Conservation (phyloP, 441 rosid genomes). For the Rhodomyrtus psidioides region DNA sequence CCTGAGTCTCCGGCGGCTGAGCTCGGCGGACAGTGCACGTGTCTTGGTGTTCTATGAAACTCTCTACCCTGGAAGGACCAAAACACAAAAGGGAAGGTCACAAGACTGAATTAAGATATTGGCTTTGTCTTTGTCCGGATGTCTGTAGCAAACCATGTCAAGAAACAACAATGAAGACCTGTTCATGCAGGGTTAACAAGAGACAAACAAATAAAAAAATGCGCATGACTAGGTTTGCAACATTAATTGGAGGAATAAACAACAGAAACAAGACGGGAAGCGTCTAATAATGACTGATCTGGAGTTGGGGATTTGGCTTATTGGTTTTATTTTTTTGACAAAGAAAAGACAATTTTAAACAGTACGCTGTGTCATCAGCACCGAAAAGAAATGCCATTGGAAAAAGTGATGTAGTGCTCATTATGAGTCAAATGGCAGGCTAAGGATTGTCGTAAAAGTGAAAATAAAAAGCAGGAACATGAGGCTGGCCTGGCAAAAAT, state of each 20-base stretch:
- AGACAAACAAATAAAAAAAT: not conserved
- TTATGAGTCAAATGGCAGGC: slow-evolving; percentile 1
- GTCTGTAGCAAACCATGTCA: not conserved
- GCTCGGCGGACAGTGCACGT: slow-evolving; percentile 2
- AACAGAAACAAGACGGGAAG: not conserved
- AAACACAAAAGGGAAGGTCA: not conserved
- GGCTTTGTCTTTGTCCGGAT: not conserved
- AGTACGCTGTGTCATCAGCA: not conserved
- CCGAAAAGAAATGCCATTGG: not conserved
- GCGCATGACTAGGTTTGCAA: not conserved
- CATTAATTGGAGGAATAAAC: not conserved
- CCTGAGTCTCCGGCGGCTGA: not conserved
- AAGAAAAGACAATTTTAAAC: not conserved
- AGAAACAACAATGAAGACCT: not conserved
- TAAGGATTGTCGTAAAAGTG: not conserved
- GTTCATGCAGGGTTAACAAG: not conserved
- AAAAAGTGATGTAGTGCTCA: slow-evolving; percentile 8
- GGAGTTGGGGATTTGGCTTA: not conserved
- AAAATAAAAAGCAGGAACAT: not conserved
- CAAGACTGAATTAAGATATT: not conserved
- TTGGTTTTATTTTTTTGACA: not conserved
- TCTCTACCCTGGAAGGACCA: slow-evolving; percentile 4
- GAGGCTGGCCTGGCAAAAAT: not conserved
- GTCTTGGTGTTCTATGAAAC: slow-evolving; percentile 16
- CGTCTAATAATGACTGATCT: not conserved